phyloP scores from a whole-genome alignment of 169 alveolate genomes.

The Plasmodium fragile region DNA sequence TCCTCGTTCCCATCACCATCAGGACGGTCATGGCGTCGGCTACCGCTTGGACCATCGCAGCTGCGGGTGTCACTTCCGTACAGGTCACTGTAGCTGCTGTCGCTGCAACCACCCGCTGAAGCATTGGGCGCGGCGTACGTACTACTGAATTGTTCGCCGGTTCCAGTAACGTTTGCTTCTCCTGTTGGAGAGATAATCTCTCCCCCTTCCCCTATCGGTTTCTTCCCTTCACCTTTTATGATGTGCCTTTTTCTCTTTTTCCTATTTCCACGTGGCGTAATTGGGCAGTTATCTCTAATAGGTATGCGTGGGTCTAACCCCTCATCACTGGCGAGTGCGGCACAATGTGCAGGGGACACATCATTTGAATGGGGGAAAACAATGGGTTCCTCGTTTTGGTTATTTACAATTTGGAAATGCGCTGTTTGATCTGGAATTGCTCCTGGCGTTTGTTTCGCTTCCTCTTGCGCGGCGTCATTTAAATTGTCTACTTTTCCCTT shows the following conservation, averaged over 20 bases:
- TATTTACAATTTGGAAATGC: not conserved
- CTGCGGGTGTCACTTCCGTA: constrained; percentile 1
- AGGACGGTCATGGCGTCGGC: not conserved
- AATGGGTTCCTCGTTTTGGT: not conserved
- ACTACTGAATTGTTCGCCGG: not conserved
- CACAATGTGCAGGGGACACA: not conserved
- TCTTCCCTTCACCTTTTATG: not conserved
- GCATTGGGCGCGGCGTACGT: not conserved
- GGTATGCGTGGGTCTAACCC: not conserved
- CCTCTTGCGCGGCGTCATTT: not conserved
- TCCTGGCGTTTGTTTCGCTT: not conserved
- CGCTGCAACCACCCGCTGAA: not conserved
- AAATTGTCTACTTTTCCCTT: not conserved
- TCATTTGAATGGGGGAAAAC: not conserved
- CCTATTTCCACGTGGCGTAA: not conserved
- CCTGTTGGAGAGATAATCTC: too few species aligned
- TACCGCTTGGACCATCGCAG: not conserved
- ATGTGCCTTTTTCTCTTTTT: constrained; percentile 8
- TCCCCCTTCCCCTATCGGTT: not conserved
- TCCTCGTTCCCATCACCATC: not conserved
- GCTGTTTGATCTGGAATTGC: not conserved
- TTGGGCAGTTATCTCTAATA: not conserved
- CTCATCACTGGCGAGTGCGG: not conserved
- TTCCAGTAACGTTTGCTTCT: not conserved
- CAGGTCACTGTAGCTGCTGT: not conserved